Base-by-base conservation (phyloP, 495 filamentous ascomycete species). In the Podospora australis region DNA sequence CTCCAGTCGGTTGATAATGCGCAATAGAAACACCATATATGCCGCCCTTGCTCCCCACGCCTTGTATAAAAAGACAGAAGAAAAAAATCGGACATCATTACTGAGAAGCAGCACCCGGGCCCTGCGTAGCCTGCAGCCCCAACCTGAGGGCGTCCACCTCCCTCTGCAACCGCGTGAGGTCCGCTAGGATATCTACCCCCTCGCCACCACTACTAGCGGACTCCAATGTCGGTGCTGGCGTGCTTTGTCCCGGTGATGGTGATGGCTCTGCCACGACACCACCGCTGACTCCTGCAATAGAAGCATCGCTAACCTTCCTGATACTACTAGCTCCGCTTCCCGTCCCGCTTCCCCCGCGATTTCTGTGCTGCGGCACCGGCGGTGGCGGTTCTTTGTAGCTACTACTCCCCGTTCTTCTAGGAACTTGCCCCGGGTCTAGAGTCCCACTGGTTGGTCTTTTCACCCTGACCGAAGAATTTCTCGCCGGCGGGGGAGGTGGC, bases 91-190 rank as follows among this genome's bases (percentile, higher is more conserved):
- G 5, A n/a, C 34, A n/a, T 6, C 34, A n/a, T 36, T 16, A n/a
- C n/a, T n/a, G n/a, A n/a, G n/a, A n/a, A n/a, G n/a, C n/a, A n/a
- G n/a, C n/a, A n/a, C n/a, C n/a, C n/a, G n/a, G n/a, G n/a, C n/a
- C n/a, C n/a, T n/a, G n/a, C n/a, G n/a, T n/a, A n/a, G n/a, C n/a
- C n/a, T n/a, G n/a, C n/a, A 43, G 17, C 20, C 40, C 40, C 25
- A 23, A 80, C 52, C 81, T 73, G 26, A 86, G 60, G 39, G 79
- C 81, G 65, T 88, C 83, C 38, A 88, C 84, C 59, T 88, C 84
- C 63, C 73, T 77, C 63, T 84, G 84, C 48, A 88, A 62, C 39
- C 78, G 76, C 6, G 78, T 71, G 28, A 88, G 66, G 65, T 86
- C 82, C 2, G 82, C 84, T 48, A 88, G 52, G 32, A 86, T 81